A percentile compares a stretch with the other conserved stretches of the same genome.
Evolutionary conservation across 257 asterid genomes (phyloP).

Genomic region (Solanum phureja): DNA sequence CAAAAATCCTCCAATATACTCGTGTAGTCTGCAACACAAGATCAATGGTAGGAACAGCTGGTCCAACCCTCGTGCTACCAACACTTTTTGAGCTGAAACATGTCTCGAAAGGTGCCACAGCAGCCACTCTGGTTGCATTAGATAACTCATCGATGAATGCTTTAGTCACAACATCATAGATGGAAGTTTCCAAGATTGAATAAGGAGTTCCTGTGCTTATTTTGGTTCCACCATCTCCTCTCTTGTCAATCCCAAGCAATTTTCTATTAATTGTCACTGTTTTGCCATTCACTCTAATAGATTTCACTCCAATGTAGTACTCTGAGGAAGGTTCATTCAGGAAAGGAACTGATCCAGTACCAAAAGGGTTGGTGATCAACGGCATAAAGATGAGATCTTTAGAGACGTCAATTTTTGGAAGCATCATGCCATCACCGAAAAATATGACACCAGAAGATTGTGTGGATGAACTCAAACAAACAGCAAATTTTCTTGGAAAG

Average conservation of each 20-base stretch:
- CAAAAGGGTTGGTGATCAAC: background rate
- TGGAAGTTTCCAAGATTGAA: conserved; percentile 24
- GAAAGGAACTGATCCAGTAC: background rate
- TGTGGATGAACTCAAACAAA: conserved; percentile 23
- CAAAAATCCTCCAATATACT: conserved; percentile 36
- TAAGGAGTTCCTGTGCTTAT: conserved; percentile 40
- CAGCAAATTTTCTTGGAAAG: conserved; percentile 9
- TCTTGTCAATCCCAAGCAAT: conserved; percentile 9
- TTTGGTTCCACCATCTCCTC: conserved; percentile 41
- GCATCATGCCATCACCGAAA: conserved; percentile 6
- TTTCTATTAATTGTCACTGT: conserved; percentile 12
- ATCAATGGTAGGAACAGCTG: conserved; percentile 38
- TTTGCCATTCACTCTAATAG: conserved; percentile 18
- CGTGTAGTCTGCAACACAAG: conserved; percentile 19
- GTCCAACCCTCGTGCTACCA: conserved; percentile 35
- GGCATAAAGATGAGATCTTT: conserved; percentile 3
- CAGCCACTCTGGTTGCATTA: conserved; percentile 16
- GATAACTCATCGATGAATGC: conserved; percentile 21
- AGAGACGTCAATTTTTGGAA: conserved; percentile 5
- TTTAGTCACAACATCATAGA: conserved; percentile 22
- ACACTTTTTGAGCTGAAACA: conserved; percentile 28
- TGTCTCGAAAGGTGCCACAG: conserved; percentile 22
- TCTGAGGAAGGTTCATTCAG: background rate
- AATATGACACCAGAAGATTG: conserved; percentile 1
- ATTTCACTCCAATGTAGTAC: conserved; percentile 34